These are phyloP conservation scores for Corylus americana DNA, from an alignment of 306 rosid species.

Conservation along the genomic window DNA sequence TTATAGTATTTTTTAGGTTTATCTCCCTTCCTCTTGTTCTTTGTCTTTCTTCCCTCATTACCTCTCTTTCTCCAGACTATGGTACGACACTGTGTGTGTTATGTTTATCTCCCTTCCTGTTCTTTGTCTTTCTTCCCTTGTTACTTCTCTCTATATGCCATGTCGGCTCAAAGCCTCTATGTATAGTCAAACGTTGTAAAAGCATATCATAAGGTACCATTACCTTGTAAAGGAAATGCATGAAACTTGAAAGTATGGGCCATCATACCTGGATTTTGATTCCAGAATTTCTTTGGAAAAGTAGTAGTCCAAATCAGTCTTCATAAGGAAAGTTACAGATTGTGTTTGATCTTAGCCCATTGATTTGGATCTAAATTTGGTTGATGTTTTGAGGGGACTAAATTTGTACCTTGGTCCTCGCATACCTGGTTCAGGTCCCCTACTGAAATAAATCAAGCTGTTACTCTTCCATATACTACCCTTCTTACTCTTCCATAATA, in stretches of 20 bases:
- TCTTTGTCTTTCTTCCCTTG: background rate
- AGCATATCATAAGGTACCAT: background rate
- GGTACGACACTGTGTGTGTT: too few relatives aligned
- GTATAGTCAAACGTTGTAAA: background rate
- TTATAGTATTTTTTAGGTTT: background rate
- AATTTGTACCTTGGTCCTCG: background rate
- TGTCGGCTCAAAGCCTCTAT: background rate
- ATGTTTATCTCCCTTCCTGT: background rate
- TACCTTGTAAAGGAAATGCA: background rate
- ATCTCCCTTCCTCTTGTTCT: background rate
- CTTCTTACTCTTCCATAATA: background rate
- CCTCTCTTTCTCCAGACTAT: too few relatives aligned
- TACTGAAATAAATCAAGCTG: background rate
- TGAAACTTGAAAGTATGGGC: background rate
- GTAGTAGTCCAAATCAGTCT: background rate
- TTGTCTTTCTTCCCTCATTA: too few relatives aligned
- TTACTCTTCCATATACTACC: background rate
- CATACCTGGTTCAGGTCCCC: background rate
- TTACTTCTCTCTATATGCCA: background rate
- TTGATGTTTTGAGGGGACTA: background rate
- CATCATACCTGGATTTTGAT: background rate
- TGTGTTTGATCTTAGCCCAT: constrained; percentile 1
- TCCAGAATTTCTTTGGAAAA: background rate
- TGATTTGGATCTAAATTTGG: background rate
- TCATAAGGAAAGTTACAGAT: background rate